Conservation (phyloP, 768 basidiomycete species). For the Tricholoma furcatifolium region DNA sequence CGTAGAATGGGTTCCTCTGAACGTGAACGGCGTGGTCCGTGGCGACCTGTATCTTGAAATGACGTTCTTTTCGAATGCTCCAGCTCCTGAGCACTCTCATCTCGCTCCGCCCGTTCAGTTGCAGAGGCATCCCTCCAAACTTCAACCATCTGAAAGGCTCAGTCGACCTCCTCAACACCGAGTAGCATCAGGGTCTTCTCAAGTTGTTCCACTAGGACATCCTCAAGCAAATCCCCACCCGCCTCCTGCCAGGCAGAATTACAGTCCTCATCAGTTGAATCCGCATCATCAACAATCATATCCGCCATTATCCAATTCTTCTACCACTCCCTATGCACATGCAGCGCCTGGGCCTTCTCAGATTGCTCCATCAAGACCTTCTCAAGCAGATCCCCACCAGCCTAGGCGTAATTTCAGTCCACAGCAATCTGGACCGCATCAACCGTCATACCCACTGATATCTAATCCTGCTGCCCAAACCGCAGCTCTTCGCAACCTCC, state of each 20-base stretch:
- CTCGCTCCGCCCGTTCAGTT: slow-evolving; percentile 27
- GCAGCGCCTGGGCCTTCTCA: too few species aligned
- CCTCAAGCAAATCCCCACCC: too few species aligned
- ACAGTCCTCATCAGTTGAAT: neutral
- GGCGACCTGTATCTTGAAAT: slow-evolving; percentile 92
- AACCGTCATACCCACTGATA: neutral
- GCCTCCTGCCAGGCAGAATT: too few species aligned
- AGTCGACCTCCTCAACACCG: slow-evolving; percentile 33
- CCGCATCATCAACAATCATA: neutral
- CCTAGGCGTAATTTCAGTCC: neutral
- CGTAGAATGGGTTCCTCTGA: slow-evolving; percentile 35
- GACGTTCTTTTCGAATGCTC: slow-evolving; percentile 82
- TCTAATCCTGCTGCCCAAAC: slow-evolving; percentile 15
- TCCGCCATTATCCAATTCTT: slow-evolving; percentile 2
- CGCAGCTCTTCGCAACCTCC: slow-evolving; percentile 14
- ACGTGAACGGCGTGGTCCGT: slow-evolving; percentile 51
- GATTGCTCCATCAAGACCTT: neutral
- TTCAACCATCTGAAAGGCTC: slow-evolving; percentile 49
- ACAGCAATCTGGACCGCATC: neutral
- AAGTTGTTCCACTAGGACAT: neutral
- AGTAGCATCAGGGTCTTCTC: neutral
- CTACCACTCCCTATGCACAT: too few species aligned
- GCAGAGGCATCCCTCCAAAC: slow-evolving; percentile 51
- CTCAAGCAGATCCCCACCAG: neutral
- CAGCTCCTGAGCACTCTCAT: slow-evolving; percentile 25